These are phyloP conservation scores for Phytopythium mirpurense DNA, from an alignment of 352 stramenopile species.

Conservation along the genomic window DNA sequence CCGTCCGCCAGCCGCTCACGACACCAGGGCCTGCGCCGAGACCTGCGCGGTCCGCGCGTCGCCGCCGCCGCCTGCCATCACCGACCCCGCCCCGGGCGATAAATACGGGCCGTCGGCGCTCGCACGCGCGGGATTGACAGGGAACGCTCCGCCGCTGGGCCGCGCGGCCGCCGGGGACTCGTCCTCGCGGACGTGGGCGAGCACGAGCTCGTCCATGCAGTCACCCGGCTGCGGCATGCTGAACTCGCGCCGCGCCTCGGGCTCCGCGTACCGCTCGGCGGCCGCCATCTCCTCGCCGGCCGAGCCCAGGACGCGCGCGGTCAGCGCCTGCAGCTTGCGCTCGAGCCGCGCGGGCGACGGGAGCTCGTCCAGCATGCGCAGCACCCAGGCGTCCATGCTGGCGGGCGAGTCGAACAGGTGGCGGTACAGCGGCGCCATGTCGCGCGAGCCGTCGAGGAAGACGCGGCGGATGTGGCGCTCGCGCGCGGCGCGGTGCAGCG, in stretches of 20 bases:
- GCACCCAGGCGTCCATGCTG: conserved; percentile 50
- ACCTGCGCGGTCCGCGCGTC: conserved; percentile 26
- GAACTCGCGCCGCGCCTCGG: conserved; percentile 53
- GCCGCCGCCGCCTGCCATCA: conserved; percentile 1
- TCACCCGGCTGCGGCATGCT: conserved; percentile 55
- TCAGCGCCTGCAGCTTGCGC: conserved; percentile 66
- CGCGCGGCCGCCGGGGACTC: conserved; percentile 26
- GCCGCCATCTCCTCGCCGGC: conserved; percentile 1
- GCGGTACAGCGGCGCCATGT: conserved; percentile 52
- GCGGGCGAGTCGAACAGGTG: conserved; percentile 46
- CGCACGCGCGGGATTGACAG: not conserved
- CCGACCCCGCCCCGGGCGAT: not conserved
- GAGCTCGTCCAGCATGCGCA: conserved; percentile 65
- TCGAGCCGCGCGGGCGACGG: conserved; percentile 72
- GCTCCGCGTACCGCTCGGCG: conserved; percentile 42
- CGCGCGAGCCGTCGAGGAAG: conserved; percentile 60
- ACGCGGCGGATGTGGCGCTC: conserved; percentile 64
- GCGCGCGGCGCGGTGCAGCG: conserved; percentile 65
- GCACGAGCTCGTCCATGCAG: conserved; percentile 43
- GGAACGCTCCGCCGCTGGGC: conserved; percentile 3
- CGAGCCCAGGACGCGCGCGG: conserved; percentile 23
- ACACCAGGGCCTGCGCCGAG: conserved; percentile 45
- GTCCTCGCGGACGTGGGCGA: conserved; percentile 27
- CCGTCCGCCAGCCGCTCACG: not conserved
- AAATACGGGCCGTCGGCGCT: conserved; percentile 1